These are phyloP conservation scores for Volutella citrinella DNA, from an alignment of 2,329 filamentous ascomycete species.

Conservation along the genomic window DNA sequence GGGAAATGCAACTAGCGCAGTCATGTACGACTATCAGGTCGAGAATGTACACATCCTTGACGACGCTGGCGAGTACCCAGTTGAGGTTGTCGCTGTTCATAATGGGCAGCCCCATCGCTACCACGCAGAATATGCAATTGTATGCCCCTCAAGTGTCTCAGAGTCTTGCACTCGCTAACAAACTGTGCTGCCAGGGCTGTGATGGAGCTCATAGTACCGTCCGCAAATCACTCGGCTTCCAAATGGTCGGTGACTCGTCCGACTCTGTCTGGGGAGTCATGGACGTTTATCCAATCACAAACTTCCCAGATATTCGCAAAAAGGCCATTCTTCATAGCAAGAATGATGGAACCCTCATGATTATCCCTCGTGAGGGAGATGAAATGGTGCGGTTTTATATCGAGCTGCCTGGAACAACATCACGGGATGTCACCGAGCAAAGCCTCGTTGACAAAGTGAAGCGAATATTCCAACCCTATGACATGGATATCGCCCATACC, in stretches of 20 bases:
- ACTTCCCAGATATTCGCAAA: constrained; percentile 62
- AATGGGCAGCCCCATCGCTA: constrained; percentile 3
- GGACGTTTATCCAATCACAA: constrained; percentile 39
- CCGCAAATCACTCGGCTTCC: constrained; percentile 52
- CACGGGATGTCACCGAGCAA: constrained; percentile 43
- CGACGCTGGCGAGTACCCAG: constrained; percentile 4
- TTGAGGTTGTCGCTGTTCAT: constrained; percentile 8
- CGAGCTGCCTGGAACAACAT: constrained; percentile 43
- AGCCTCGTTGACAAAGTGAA: constrained; percentile 36
- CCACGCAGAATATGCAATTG: constrained; percentile 17
- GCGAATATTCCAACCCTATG: constrained; percentile 52
- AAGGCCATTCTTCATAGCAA: constrained; percentile 52
- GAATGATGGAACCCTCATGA: constrained; percentile 54
- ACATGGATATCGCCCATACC: constrained; percentile 47
- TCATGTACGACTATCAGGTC: constrained; percentile 16
- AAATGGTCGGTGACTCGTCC: constrained; percentile 53
- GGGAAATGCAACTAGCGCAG: background rate
- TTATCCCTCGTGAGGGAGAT: constrained; percentile 58
- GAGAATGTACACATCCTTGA: constrained; percentile 9
- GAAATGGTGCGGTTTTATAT: constrained; percentile 59
- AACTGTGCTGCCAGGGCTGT: constrained; percentile 1
- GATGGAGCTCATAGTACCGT: constrained; percentile 38
- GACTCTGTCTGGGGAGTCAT: constrained; percentile 44
- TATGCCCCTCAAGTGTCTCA: constrained; percentile 1
- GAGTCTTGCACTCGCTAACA: background rate